A percentile compares a stretch with the other conserved stretches of the same genome.
These are phyloP conservation scores for Fonsecaea nubica DNA, from an alignment of 2,329 filamentous ascomycete genomes.

Conservation along the genomic window DNA sequence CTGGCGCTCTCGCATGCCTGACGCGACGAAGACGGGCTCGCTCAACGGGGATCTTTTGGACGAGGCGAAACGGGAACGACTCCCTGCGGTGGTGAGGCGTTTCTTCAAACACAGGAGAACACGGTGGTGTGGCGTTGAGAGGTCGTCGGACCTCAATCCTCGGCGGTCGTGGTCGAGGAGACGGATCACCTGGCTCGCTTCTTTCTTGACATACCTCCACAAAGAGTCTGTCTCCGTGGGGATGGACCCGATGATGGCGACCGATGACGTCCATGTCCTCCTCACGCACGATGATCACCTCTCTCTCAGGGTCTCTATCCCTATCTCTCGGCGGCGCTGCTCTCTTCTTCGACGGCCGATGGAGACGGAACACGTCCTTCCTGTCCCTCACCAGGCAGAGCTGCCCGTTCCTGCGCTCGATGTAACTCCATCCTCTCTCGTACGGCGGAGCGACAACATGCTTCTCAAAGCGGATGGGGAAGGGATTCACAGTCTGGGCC, in stretches of 20 bases:
- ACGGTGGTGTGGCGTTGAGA: background rate
- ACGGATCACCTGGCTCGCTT: background rate
- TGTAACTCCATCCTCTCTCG: constrained; percentile 13
- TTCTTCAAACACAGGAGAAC: background rate
- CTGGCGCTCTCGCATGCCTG: background rate
- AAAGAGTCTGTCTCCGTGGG: background rate
- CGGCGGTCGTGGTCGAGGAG: background rate
- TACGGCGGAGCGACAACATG: background rate
- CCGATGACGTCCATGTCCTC: background rate
- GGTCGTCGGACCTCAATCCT: constrained; percentile 15
- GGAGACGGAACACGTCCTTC: constrained; percentile 5
- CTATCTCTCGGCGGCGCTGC: background rate
- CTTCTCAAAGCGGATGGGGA: constrained; percentile 8
- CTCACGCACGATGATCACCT: background rate
- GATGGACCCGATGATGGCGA: background rate
- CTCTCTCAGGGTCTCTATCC: background rate
- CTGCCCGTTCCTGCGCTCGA: constrained; percentile 1
- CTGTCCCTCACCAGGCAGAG: constrained; percentile 13
- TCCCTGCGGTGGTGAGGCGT: background rate
- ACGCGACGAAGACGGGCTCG: background rate
- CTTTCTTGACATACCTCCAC: background rate
- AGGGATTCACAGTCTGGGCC: background rate
- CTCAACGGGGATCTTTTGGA: constrained; percentile 14
- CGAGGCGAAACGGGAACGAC: background rate
- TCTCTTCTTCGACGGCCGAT: constrained; percentile 7